A percentile compares a stretch with the other conserved stretches of the same genome.
phyloP scores from a whole-genome alignment of 495 filamentous ascomycete species.

The Xylaria venustula region DNA sequence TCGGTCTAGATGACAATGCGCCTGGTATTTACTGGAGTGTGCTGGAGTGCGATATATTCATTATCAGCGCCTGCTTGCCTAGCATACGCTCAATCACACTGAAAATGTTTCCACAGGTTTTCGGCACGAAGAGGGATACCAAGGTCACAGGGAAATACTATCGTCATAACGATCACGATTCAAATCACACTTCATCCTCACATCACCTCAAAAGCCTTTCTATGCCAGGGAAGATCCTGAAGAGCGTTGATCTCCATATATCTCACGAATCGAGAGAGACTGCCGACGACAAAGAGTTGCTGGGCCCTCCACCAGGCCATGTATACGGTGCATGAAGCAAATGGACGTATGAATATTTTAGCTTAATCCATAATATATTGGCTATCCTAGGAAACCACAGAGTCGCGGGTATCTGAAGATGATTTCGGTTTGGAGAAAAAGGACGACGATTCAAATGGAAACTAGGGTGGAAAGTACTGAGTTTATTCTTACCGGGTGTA shows the following conservation, averaged over 20 bases:
- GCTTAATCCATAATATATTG: not conserved
- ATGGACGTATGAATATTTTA: not conserved
- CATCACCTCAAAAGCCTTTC: not conserved
- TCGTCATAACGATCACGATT: not conserved
- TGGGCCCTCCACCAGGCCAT: not conserved
- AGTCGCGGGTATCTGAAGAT: no score
- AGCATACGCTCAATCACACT: constrained; percentile 26
- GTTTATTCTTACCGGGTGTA: no score
- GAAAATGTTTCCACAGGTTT: not conserved
- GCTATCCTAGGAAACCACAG: not conserved
- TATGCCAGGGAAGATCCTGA: not conserved
- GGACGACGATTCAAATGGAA: not conserved
- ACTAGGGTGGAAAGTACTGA: no score
- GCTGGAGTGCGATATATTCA: constrained; percentile 30
- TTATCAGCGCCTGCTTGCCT: constrained; percentile 32
- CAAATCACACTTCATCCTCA: not conserved
- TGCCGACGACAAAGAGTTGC: not conserved
- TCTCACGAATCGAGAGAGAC: not conserved
- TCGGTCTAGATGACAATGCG: not conserved
- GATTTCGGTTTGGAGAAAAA: no score
- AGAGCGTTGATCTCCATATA: constrained; percentile 7
- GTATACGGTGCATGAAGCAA: not conserved
- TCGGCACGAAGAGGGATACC: not conserved
- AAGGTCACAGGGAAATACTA: not conserved
- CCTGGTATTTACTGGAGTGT: constrained; percentile 24